Percentiles rank a stretch among this genome's conserved stretches.
These are phyloP conservation scores for Exophiala viscosa DNA, from an alignment of 2,329 filamentous ascomycete species.

Conservation along the genomic window DNA sequence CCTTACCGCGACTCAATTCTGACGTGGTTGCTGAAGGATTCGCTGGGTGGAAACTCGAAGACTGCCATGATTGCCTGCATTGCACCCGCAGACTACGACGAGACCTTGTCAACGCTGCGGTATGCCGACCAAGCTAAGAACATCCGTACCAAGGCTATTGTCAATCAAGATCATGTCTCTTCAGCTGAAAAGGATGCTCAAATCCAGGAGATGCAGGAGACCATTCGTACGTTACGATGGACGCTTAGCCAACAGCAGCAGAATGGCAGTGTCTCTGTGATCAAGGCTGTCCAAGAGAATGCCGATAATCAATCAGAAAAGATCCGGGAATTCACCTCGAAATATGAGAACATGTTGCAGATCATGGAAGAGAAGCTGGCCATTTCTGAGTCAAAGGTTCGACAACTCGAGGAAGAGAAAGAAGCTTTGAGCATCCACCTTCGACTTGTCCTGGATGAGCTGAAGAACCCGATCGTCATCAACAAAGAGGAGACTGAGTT, in stretches of 20 bases:
- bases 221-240: conserved; percentile 81
- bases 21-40: conserved; percentile 90
- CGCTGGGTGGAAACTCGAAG: conserved; percentile 92
- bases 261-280: conserved; percentile 42
- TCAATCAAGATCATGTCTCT: conserved; percentile 93
- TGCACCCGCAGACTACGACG: conserved; percentile 90
- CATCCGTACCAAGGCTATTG: conserved; percentile 87
- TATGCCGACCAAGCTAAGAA: conserved; percentile 98
- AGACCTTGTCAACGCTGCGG: conserved; percentile 89
- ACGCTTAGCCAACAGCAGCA: conserved; percentile 54
- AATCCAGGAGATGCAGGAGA: conserved; percentile 90
- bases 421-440: conserved; percentile 84
- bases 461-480: conserved; percentile 84
- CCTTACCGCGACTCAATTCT: conserved; percentile 88
- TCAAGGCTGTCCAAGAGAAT: conserved; percentile 70
- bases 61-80: conserved; percentile 99
- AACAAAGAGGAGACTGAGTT: conserved; percentile 30
- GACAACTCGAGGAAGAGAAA: conserved; percentile 49
- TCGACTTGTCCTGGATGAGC: conserved; percentile 75
- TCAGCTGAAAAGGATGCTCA: conserved; percentile 91
- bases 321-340: conserved; percentile 89
- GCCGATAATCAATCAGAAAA: conserved; percentile 74
- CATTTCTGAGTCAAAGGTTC: conserved; percentile 64
- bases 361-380: conserved; percentile 44
- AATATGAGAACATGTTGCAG: conserved; percentile 58